Conservation (phyloP, 106 monocot species). For the Dioscorea dumetorum region DNA sequence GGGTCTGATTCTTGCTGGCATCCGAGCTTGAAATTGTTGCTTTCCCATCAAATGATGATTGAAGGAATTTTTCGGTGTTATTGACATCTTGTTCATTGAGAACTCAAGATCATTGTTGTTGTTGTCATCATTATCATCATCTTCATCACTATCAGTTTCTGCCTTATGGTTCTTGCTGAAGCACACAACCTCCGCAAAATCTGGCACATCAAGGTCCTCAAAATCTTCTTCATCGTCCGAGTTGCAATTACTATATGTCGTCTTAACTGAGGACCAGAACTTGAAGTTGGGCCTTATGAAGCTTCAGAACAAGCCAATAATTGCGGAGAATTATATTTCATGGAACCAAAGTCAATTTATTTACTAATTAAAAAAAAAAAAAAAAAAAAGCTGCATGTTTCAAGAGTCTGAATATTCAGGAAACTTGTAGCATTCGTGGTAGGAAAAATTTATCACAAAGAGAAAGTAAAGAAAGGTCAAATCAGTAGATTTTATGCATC, state of each 20-base stretch:
- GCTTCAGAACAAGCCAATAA: slow-evolving; percentile 18
- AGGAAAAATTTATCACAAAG: no score
- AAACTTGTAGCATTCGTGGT: no score
- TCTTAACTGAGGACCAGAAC: slow-evolving; percentile 71
- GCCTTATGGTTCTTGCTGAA: background rate
- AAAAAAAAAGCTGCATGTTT: no score
- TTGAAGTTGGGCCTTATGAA: slow-evolving; percentile 77
- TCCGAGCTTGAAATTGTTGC: slow-evolving; percentile 14
- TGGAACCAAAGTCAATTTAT: background rate
- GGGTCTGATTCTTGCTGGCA: slow-evolving; percentile 90
- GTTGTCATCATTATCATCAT: slow-evolving; percentile 12
- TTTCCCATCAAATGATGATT: slow-evolving; percentile 5
- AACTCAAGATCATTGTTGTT: slow-evolving; percentile 42
- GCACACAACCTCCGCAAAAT: slow-evolving; percentile 1
- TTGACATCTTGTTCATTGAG: slow-evolving; percentile 82
- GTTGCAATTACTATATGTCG: slow-evolving; percentile 45
- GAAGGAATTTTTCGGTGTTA: slow-evolving; percentile 55
- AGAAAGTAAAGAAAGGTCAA: no score
- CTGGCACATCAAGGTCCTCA: slow-evolving; percentile 33
- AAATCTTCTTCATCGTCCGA: slow-evolving; percentile 46
- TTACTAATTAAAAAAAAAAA: no score
- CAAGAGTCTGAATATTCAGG: no score
- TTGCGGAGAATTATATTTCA: no score
- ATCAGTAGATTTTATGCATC: no score
- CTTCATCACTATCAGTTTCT: slow-evolving; percentile 6